A percentile compares a stretch with the other conserved stretches of the same genome.
Evolutionary conservation across 495 filamentous ascomycete genomes (phyloP).

Genomic region (Stereocaulon alpinum): DNA sequence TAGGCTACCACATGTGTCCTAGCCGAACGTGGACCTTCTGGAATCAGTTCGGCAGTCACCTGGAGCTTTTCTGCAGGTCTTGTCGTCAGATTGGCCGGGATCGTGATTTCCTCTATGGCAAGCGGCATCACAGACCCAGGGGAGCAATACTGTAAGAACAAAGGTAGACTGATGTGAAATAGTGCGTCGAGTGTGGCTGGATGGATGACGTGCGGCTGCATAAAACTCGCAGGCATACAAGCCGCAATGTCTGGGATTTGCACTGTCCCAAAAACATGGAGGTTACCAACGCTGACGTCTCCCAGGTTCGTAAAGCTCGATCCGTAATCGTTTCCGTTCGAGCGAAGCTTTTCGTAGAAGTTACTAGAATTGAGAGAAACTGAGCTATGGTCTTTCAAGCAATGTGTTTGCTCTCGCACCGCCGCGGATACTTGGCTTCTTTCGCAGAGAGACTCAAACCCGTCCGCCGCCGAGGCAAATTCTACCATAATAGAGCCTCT

Average conservation of each 20-base stretch:
- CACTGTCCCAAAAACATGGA: background rate
- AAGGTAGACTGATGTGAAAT: background rate
- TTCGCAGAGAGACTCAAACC: background rate
- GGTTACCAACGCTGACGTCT: background rate
- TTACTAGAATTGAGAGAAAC: too few relatives aligned
- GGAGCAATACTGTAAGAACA: background rate
- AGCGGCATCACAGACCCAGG: background rate
- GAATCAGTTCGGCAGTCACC: background rate
- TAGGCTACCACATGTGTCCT: too few relatives aligned
- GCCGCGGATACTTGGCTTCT: too few relatives aligned
- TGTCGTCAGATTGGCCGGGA: background rate
- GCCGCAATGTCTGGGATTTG: background rate
- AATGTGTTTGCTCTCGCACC: too few relatives aligned
- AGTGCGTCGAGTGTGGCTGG: background rate
- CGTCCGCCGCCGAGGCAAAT: background rate
- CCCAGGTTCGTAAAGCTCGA: background rate
- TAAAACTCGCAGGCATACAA: background rate
- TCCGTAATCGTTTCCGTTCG: background rate
- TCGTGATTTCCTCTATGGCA: background rate
- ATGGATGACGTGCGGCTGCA: background rate
- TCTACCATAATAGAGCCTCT: slow-evolving; percentile 21
- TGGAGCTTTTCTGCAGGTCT: background rate
- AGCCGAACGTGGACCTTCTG: background rate
- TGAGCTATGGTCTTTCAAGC: too few relatives aligned
- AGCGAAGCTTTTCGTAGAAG: background rate